Evolutionary conservation across 257 asterid species (phyloP), one percentile per base, ranked within the genome.

Genomic region (Datura wrightii): DNA sequence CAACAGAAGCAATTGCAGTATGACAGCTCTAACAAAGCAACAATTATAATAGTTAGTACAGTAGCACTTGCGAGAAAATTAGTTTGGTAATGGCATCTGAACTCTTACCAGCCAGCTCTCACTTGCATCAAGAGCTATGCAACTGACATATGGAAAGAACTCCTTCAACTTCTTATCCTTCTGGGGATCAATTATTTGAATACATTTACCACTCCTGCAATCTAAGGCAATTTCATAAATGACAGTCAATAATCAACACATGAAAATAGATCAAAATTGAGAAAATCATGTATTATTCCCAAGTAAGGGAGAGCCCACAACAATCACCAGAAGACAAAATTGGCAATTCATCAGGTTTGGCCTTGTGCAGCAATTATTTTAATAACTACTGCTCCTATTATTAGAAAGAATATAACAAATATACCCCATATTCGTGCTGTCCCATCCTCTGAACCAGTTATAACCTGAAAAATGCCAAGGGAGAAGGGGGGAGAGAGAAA

Each of bases 391-490:
- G 80, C 24, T 74, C 60, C 60, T 24, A 62, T 60, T 53, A 69
- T n/a, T 19, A 42, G 55, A 66, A 65, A 59, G 79, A 67, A 41
- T 66, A 13, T 37, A 15, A 84, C 39, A 83, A 80, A 59, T 74
- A 58, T 93, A 96, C 99, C 99, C 99, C 99, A 96, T 89, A 96
- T 91, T 54, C 96, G 93, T 59, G 96, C 93, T 18, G 97, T 90
- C 85, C 99, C 97, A 85, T 96, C 99, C 93, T 96, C 99, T 76
- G 99, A 96, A 88, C 99, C 99, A 85, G 99, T 96, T 84, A 96
- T 89, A 58, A 96, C 90, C 99, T 94, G 96, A 89, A 89, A 89
- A 50, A 31, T 52, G 48, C 63, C 34, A 19, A 41, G 70, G 44
- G 81, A 46, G 50, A 58, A 34, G 58, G 63, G 13, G 44, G 13